Evolutionary conservation across 768 basidiomycete genomes (phyloP), one percentile per base, ranked within the genome.

Genomic region (Mycena crocata): DNA sequence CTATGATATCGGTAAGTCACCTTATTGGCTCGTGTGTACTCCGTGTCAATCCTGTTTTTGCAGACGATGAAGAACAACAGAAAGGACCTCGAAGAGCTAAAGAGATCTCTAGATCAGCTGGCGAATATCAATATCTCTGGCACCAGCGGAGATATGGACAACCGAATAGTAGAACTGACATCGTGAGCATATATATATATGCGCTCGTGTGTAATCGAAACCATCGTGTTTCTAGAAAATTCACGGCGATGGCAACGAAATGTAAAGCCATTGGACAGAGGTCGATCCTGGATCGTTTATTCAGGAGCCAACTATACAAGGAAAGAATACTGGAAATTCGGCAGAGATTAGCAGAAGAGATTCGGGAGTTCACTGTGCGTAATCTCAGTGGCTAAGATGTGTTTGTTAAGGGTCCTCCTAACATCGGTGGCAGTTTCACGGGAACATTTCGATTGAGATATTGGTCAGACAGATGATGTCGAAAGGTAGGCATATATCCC

Each of bases 41-140:
- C n/a, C n/a, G n/a, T n/a, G n/a, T n/a, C n/a, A n/a, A n/a, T n/a
- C n/a, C n/a, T n/a, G n/a, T n/a, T 34, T 5, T n/a, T 30, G 19
- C 44, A 57, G 56, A 57, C 44, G 14, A 45, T 57, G 56, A 23
- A 57, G 35, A 12, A n/a, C 10, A 57, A 45, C 19, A 45, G 46
- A 23, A 21, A 57, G 10, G 56, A 57, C 26, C 31, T 57, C 17
- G 21, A 30, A n/a, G 21, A 32, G 32, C 49, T 51, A 19, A 32
- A 51, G 34, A 51, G 19, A 12, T 51, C 32, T 5, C 31, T 51
- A n/a, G 34, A 6, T 34, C 2, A 3, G 23, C 4, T 51, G 21
- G 32, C 32, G 32, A 32, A 17, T 32, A 32, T 51, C 21, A 13
- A 51, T 51, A 32, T 34, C 21, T 34, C 49, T n/a, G 49, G 32